phyloP scores from a whole-genome alignment of 208 protist species.

The Strigomonas oncopelti region DNA sequence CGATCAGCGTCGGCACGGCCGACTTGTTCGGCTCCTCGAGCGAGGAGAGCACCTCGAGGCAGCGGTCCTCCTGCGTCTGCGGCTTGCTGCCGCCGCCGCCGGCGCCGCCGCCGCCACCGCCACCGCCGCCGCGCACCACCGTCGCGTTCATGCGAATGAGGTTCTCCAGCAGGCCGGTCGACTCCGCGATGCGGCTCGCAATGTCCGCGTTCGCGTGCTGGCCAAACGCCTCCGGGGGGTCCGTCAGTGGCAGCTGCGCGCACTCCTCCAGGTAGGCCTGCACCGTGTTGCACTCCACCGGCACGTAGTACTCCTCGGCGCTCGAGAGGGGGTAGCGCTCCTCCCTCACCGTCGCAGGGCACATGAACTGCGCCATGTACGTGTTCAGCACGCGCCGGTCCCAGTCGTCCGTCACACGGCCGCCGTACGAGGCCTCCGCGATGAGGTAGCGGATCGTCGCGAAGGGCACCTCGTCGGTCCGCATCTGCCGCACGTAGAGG shows the following conservation, averaged over 20 bases:
- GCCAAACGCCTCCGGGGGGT: slow-evolving; percentile 97
- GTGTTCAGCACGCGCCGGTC: slow-evolving; percentile 96
- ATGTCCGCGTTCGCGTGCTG: slow-evolving; percentile 99
- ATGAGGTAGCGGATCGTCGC: slow-evolving; percentile 98
- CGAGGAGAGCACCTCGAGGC: slow-evolving; percentile 83
- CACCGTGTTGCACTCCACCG: slow-evolving; percentile 85
- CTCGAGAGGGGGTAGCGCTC: slow-evolving; percentile 85
- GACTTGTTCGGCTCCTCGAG: slow-evolving; percentile 84
- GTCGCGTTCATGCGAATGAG: slow-evolving; percentile 88
- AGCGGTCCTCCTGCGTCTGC: slow-evolving; percentile 76
- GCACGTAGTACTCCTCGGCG: slow-evolving; percentile 87
- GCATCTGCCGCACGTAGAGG: slow-evolving; percentile 86
- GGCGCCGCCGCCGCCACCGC: slow-evolving; percentile 25
- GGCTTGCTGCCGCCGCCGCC: slow-evolving; percentile 28
- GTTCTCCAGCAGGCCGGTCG: slow-evolving; percentile 90
- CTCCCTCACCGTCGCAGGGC: slow-evolving; percentile 65
- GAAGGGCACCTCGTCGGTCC: slow-evolving; percentile 91
- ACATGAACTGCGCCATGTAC: slow-evolving; percentile 97
- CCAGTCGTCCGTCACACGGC: slow-evolving; percentile 98
- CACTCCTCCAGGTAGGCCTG: slow-evolving; percentile 93
- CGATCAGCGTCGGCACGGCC: slow-evolving; percentile 74
- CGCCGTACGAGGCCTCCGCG: slow-evolving; percentile 97
- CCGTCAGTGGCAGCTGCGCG: slow-evolving; percentile 87
- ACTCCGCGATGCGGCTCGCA: slow-evolving; percentile 93
- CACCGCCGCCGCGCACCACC: slow-evolving; percentile 64